A percentile compares a stretch with the other conserved stretches of the same genome.
These are phyloP conservation scores for Ascochyta clinopodiicola DNA, from an alignment of 2,329 filamentous ascomycete species.

Conservation along the genomic window DNA sequence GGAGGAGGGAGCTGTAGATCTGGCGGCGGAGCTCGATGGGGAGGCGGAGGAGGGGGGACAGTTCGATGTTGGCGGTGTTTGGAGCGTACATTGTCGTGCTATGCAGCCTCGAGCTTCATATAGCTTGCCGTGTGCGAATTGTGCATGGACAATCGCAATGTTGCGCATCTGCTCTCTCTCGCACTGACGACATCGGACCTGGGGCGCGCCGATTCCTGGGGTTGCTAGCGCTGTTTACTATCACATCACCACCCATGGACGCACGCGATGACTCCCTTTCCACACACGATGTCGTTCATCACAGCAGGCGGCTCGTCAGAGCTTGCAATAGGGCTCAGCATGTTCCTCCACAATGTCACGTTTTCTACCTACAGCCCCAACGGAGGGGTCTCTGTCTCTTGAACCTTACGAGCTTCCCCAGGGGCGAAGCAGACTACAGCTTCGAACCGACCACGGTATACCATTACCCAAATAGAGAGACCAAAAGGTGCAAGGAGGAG, in stretches of 20 bases:
- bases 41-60: slow-evolving; percentile 45
- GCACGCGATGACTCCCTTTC: slow-evolving; percentile 31
- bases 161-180: neutral
- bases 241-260: neutral
- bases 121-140: neutral
- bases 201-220: slow-evolving; percentile 27
- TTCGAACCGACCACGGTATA: slow-evolving; percentile 32
- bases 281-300: slow-evolving; percentile 38
- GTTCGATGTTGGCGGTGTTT: neutral
- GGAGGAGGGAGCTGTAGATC: slow-evolving; percentile 53
- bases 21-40: slow-evolving; percentile 54
- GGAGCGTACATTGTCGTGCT: slow-evolving; percentile 21
- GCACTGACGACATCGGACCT: slow-evolving; percentile 23
- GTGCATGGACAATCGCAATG: neutral
- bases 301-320: slow-evolving; percentile 32
- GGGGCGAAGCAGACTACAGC: slow-evolving; percentile 35
- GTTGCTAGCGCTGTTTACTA: slow-evolving; percentile 26
- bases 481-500: too few relatives aligned
- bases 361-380: slow-evolving; percentile 59
- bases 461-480: neutral
- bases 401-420: slow-evolving; percentile 38
- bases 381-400: slow-evolving; percentile 58
- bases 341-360: slow-evolving; percentile 34
- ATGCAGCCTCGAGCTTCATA: neutral
- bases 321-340: slow-evolving; percentile 29